Evolutionary conservation across 73 alveolate species (phyloP).

Genomic region (Paramecium bursaria): DNA sequence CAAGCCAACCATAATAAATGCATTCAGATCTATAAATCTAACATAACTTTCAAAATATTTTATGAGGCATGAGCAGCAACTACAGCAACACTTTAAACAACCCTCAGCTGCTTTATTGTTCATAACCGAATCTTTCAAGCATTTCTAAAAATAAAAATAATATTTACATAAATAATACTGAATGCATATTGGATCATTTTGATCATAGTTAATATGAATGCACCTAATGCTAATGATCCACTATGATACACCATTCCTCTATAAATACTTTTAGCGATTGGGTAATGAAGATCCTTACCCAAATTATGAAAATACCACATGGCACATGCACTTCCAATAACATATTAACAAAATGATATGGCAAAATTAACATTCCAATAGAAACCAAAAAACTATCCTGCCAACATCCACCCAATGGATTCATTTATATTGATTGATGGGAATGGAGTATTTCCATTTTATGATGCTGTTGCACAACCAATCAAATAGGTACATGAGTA

Average conservation of each 20-base stretch:
- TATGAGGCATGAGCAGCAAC: conserved; percentile 84
- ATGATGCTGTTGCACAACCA: conserved; percentile 62
- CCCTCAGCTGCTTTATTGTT: conserved; percentile 74
- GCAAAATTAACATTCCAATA: conserved; percentile 66
- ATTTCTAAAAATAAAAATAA: too few species aligned
- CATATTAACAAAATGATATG: conserved; percentile 79
- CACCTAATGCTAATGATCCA: conserved; percentile 83
- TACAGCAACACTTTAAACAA: conserved; percentile 64
- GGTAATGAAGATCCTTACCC: conserved; percentile 79
- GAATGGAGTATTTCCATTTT: not conserved
- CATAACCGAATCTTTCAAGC: conserved; percentile 49
- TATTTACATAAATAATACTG: conserved; percentile 76
- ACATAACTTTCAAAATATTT: conserved; percentile 84
- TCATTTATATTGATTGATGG: conserved; percentile 9
- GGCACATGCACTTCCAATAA: conserved; percentile 87
- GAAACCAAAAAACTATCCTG: not conserved
- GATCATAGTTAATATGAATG: conserved; percentile 87
- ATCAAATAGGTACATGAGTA: conserved; percentile 71
- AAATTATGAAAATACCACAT: conserved; percentile 92
- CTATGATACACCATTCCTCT: conserved; percentile 86
- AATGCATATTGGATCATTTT: conserved; percentile 81
- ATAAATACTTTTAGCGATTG: conserved; percentile 74
- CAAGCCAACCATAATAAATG: conserved; percentile 90
- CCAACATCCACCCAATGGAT: too few species aligned
- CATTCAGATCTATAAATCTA: conserved; percentile 90